phyloP scores from a whole-genome alignment of 2,329 filamentous ascomycete genomes.

The Graphium sp. region DNA sequence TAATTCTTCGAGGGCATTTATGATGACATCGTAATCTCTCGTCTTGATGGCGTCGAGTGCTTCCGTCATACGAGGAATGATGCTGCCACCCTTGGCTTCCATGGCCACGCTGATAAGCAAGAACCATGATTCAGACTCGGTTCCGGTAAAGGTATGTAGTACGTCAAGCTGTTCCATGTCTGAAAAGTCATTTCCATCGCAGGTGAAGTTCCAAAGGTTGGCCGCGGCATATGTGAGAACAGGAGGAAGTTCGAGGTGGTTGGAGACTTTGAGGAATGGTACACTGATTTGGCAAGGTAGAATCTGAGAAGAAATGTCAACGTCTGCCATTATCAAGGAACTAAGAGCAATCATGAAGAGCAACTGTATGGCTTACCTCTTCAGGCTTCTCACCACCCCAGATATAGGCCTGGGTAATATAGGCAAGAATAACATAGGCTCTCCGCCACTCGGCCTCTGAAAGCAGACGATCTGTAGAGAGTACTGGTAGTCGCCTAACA shows the following conservation, averaged over 20 bases:
- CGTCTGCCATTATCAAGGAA: constrained; percentile 7
- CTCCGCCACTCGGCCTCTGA: constrained; percentile 62
- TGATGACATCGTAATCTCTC: constrained; percentile 43
- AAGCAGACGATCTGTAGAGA: constrained; percentile 47
- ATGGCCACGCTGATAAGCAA: constrained; percentile 81
- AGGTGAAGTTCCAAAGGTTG: constrained; percentile 80
- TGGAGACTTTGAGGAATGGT: constrained; percentile 57
- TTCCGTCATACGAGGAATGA: constrained; percentile 61
- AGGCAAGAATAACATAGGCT: constrained; percentile 63
- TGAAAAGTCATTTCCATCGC: constrained; percentile 34
- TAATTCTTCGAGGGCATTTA: constrained; percentile 45
- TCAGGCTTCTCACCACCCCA: constrained; percentile 68
- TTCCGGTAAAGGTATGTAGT: constrained; percentile 74
- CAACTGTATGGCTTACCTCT: constrained; percentile 33
- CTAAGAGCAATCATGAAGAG: too few species aligned
- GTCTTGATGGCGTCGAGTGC: constrained; percentile 54
- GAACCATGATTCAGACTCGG: constrained; percentile 87
- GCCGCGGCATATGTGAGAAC: constrained; percentile 82
- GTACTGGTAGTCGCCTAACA: constrained; percentile 48
- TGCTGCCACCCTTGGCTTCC: constrained; percentile 60
- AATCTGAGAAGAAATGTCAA: too few species aligned
- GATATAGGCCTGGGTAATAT: constrained; percentile 72
- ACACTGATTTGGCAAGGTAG: constrained; percentile 63
- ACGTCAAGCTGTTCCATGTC: constrained; percentile 53
- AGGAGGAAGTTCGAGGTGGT: constrained; percentile 63